Percentiles rank a stretch among this genome's conserved stretches.
These are phyloP conservation scores for Viscum album DNA, from an alignment of 177 flowering plant species.

Conservation along the genomic window DNA sequence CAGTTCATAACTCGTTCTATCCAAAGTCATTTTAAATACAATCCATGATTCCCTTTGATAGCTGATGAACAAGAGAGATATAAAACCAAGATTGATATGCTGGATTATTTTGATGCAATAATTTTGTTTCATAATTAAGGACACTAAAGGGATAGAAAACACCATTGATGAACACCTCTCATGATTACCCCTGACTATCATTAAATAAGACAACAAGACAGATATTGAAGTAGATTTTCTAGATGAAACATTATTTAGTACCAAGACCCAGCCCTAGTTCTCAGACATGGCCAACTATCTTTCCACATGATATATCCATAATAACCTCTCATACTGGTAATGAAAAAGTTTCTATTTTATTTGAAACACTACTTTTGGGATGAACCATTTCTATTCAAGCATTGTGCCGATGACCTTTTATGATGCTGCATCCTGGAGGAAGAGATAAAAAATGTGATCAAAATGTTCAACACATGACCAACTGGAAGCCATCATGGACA, in stretches of 20 bases:
- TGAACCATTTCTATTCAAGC: not conserved
- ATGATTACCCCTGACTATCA: not conserved
- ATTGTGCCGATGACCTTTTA: not conserved
- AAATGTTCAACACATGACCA: not conserved
- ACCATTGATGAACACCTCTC: not conserved
- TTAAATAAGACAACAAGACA: not conserved
- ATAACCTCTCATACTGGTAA: not conserved
- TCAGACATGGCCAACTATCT: not conserved
- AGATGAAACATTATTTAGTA: not conserved
- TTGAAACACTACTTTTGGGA: not conserved
- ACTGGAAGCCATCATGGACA: not conserved
- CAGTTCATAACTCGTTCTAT: no score
- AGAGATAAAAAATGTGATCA: not conserved
- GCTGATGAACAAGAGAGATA: not conserved
- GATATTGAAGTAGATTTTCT: not conserved
- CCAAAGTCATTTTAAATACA: no score
- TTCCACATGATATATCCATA: not conserved
- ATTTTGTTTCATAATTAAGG: not conserved
- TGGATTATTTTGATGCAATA: not conserved
- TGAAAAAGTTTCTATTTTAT: not conserved
- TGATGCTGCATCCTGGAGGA: not conserved
- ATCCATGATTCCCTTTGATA: not conserved
- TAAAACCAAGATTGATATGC: not conserved
- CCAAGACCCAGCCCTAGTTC: not conserved
- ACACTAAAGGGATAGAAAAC: not conserved